A percentile compares a stretch with the other conserved stretches of the same genome.
phyloP scores from a whole-genome alignment of 441 rosid genomes.

The Adansonia madagascariensis region DNA sequence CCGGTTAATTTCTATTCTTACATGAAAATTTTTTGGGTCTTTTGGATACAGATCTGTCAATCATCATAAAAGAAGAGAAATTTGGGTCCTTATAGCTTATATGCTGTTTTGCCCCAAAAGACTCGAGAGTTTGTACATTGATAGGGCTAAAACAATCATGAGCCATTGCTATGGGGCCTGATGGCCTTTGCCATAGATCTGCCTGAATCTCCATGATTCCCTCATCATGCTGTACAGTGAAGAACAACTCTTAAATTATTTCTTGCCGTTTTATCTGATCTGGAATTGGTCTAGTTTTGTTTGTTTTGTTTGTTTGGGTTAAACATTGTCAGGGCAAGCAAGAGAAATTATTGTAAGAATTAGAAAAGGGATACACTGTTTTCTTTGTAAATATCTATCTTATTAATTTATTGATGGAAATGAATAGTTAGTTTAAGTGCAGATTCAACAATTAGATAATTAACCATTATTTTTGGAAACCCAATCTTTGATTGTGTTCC shows the following conservation, averaged over 20 bases:
- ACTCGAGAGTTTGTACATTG: background rate
- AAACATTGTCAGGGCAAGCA: background rate
- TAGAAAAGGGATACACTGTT: background rate
- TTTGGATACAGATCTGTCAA: background rate
- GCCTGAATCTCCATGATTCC: background rate
- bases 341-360: slow-evolving; percentile 26
- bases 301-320: background rate
- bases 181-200: background rate
- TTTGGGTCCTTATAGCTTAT: background rate
- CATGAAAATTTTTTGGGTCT: slow-evolving; percentile 1
- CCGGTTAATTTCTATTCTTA: background rate
- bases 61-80: background rate
- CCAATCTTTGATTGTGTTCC: no score
- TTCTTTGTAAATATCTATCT: slow-evolving; percentile 30
- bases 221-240: background rate
- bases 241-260: background rate
- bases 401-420: slow-evolving; percentile 12
- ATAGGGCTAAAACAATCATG: background rate
- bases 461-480: no score
- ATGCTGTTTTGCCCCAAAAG: background rate
- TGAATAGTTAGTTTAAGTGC: background rate
- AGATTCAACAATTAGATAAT: background rate
- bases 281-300: background rate
- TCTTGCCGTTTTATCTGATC: background rate
- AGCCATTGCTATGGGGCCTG: slow-evolving; percentile 6